Base-by-base conservation (phyloP, 345 rosid genomes). In the Erysimum cheiranthoides region DNA sequence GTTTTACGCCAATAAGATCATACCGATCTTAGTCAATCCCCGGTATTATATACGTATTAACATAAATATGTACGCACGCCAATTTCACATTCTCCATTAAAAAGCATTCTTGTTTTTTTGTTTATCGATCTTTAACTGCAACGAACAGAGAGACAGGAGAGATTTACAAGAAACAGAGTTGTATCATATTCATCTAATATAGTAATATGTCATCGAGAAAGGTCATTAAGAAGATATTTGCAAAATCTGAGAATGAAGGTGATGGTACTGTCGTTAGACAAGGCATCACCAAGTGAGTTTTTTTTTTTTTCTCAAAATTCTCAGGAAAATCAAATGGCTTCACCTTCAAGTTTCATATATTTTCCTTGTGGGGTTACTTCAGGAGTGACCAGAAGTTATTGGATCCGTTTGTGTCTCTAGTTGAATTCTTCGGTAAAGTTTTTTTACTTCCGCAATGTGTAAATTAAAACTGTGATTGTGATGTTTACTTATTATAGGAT, bases 321-420 rank as follows among this genome's bases (percentile, higher is more conserved):
- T 31, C 7, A 47, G 5, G 5, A 25, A 56, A 36, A 75, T n/a
- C 40, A 8, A 36, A 36, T 17, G 28, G 8, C 64, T 53, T 64
- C 16, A 65, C 49, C 32, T 35, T 46, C 78, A 74, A 46, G 34
- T 66, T 66, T 46, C 60, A 34, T 47, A 16, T 34, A n/a, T 13
- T 0, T 54, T 45, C 12, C 5, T 65, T 31, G 4, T 82, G 40
- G 18, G 63, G 16, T 52, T 30, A 3, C 40, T 73, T 71, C 83
- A 93, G 98, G 85, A 82, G 67, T 66, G 90, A 91, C 16, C 81
- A 87, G 79, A 87, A 77, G 84, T 59, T 49, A 54, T 73, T 90
- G 88, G 98, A 93, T 66, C 98, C 98, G 67, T 91, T 93, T 74
- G 87, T 93, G 17, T 82, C 89, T 85, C 78, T 93, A 81, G 93